Percentiles rank a stretch among this genome's conserved stretches.
These are phyloP conservation scores for Neurospora sp. DNA, from an alignment of 495 filamentous ascomycete genomes.

Conservation along the genomic window DNA sequence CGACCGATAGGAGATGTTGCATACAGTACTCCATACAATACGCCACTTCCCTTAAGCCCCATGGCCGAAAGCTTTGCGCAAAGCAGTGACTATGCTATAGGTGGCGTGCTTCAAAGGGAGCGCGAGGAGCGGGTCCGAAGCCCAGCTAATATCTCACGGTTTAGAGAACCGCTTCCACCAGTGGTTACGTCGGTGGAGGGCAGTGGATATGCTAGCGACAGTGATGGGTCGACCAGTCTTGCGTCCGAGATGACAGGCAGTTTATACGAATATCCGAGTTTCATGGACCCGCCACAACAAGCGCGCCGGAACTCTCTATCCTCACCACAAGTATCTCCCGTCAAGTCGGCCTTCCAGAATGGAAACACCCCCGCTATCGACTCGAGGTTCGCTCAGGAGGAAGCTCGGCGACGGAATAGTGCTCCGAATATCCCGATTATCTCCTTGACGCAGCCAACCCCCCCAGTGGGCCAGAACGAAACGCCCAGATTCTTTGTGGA, in stretches of 20 bases:
- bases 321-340: background rate
- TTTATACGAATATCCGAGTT: background rate
- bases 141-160: constrained; percentile 35
- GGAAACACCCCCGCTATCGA: background rate
- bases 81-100: constrained; percentile 59
- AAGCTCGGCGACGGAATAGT: constrained; percentile 8
- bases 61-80: constrained; percentile 20
- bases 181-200: constrained; percentile 58
- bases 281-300: background rate
- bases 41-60: constrained; percentile 1
- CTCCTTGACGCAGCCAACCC: constrained; percentile 28
- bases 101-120: constrained; percentile 38
- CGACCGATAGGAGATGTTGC: constrained; percentile 30
- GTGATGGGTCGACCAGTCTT: background rate
- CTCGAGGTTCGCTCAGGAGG: constrained; percentile 17
- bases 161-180: constrained; percentile 52
- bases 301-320: background rate
- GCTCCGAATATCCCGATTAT: constrained; percentile 21
- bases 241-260: background rate
- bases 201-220: constrained; percentile 41
- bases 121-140: constrained; percentile 38
- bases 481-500: constrained; percentile 19
- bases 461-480: constrained; percentile 9
- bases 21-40: constrained; percentile 10
- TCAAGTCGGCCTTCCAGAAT: background rate